Base-by-base conservation (phyloP, 768 basidiomycete genomes). In the Hypsizygus marmoreus region DNA sequence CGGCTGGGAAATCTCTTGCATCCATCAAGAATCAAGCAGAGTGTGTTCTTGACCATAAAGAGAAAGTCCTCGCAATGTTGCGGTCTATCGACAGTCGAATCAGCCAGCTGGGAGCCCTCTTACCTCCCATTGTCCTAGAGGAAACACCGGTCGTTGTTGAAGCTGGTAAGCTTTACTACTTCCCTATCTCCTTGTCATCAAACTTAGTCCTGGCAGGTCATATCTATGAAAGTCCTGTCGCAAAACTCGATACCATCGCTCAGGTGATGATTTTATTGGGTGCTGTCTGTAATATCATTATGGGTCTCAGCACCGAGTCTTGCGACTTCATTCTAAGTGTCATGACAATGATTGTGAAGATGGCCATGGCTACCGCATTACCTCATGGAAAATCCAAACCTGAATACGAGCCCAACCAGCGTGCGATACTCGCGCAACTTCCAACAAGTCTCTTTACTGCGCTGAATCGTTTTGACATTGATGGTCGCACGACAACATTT, bases 371-470 rank as follows among this genome's bases (percentile, higher is more conserved):
- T n/a, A 40, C 39, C 11, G 16, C 13, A 17, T 14, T 14, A 17
- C 23, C 25, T 7, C 26, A 40, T 35, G 6, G 4, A 35, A 12
- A 35, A 19, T n/a, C n/a, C n/a, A n/a, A n/a, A n/a, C n/a, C n/a
- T n/a, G 20, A 33, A 12, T 43, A 45, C 31, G 25, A 23, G 10
- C 12, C 8, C 3, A 9, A 36, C 6, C 53, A 55, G 26, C 9
- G 22, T 2, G 19, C 25, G 30, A 40, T 52, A 1, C 41, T 56
- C 13, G n/a, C 40, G 5, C 49, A 56, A 32, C 43, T 59, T 12
- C 57, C 54, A 8, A 45, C 23, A 6, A 58, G 30, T 17, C 38
- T 58, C 2, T 44, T 28, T 36, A 38, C 51, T 0, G 51, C 54
- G 7, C 17, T 55, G 50, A n/a, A n/a, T n/a, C n/a, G n/a, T n/a